Base-by-base conservation (phyloP, 768 basidiomycete genomes). In the Amanita subjunquillea region DNA sequence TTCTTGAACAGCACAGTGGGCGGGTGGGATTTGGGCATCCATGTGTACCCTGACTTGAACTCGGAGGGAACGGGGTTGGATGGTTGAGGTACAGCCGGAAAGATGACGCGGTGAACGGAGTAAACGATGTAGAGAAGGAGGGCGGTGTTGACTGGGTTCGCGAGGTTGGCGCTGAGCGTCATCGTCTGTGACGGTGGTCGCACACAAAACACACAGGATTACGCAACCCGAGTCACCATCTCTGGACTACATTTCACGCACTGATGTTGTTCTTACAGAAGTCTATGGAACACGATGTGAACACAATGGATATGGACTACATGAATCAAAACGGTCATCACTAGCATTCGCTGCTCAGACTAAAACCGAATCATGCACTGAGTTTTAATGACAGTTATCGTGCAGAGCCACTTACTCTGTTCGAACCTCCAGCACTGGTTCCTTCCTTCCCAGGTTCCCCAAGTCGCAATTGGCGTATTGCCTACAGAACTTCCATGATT, bases 21-120 rank as follows among this genome's bases (percentile, higher is more conserved):
- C 2, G 87, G 83, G 60, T 95, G 92, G 0, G 76, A 60, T 57
- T 84, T 81, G 0, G 95, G 95, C 74, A 91, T 79, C 91, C 92
- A 97, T 58, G 90, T 87, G 74, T 97, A 98, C 1, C 83, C 80
- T 0, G 80, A 69, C 64, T 87, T 84, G 77, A 89, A 90, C 58
- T 88, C 85, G 25, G 15, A 66, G 1, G 85, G 85, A 13, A 81
- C 66, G 3, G 61, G 67, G 46, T 69, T 71, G 0, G 80, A 73
- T 34, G 69, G 68, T 9, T 77, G 66, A 32, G 36, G 13, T 2
- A 70, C 68, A n/a, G 83, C 69, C 0, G 92, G 91, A 48, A 88
- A 80, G 47, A 94, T 60, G 56, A 92, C 83, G 36, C 76, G 74
- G 57, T 85, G 81, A 10, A 86, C 77, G 34, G 83, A 79, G 67